Conservation (phyloP, 2,329 filamentous ascomycete species). For the Xylaria sp. region DNA sequence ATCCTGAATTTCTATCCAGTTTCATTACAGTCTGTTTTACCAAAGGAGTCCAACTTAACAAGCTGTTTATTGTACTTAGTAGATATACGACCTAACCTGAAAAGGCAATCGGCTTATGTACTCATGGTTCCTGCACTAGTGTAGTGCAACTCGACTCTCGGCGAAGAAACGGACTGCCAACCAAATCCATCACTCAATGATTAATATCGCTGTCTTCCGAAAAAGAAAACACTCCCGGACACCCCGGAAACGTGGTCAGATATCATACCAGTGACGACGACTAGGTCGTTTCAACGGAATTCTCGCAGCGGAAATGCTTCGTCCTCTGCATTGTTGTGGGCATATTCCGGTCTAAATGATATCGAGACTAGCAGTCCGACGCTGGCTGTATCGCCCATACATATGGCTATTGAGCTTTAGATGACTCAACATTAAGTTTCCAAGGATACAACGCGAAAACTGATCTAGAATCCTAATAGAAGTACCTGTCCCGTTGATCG, state of each 20-base stretch:
- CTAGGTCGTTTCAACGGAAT: neutral
- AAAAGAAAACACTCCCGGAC: constrained; percentile 1
- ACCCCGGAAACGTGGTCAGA: constrained; percentile 2
- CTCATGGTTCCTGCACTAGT: constrained; percentile 11
- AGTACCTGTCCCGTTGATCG: neutral
- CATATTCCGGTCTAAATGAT: neutral
- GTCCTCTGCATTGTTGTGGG: neutral
- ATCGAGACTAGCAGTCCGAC: neutral
- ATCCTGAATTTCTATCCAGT: too few relatives aligned
- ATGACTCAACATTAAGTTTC: neutral
- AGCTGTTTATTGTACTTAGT: neutral
- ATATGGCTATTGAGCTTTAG: neutral
- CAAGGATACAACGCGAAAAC: neutral
- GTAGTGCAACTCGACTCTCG: neutral
- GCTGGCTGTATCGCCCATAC: neutral
- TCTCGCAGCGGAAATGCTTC: neutral
- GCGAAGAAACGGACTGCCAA: neutral
- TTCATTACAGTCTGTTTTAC: too few relatives aligned
- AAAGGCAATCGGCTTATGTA: neutral
- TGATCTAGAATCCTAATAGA: neutral
- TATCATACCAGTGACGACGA: neutral
- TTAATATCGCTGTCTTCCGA: constrained; percentile 4
- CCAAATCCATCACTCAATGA: neutral
- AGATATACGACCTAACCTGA: neutral
- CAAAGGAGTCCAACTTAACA: too few relatives aligned